phyloP scores from a whole-genome alignment of 495 filamentous ascomycete genomes.

The Clavariopsis aquatica region DNA sequence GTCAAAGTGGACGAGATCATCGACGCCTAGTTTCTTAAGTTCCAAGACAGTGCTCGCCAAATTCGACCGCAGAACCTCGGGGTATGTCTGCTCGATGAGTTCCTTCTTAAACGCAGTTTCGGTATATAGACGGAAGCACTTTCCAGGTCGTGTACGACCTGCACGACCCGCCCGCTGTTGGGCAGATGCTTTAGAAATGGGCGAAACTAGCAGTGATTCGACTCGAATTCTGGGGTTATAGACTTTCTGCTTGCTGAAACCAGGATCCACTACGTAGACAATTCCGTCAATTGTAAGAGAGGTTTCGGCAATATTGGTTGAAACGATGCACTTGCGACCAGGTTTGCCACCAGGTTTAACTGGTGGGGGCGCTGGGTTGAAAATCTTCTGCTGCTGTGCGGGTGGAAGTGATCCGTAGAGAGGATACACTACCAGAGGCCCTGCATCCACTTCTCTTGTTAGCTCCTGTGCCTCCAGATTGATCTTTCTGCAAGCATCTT shows the following conservation, averaged over 20 bases:
- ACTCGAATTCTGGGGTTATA: slow-evolving; percentile 97
- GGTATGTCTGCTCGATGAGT: slow-evolving; percentile 93
- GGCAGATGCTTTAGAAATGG: slow-evolving; percentile 97
- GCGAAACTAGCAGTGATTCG: slow-evolving; percentile 91
- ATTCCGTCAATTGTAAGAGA: slow-evolving; percentile 98
- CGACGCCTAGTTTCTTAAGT: slow-evolving; percentile 93
- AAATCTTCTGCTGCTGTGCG: slow-evolving; percentile 89
- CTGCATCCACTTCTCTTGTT: slow-evolving; percentile 82
- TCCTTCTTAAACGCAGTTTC: slow-evolving; percentile 97
- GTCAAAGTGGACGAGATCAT: slow-evolving; percentile 97
- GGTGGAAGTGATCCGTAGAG: slow-evolving; percentile 94
- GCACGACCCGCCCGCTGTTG: slow-evolving; percentile 98
- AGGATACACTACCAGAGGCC: slow-evolving; percentile 85
- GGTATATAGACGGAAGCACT: slow-evolving; percentile 96
- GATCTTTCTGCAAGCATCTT: slow-evolving; percentile 92
- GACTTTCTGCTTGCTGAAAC: slow-evolving; percentile 99
- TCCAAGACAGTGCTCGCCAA: slow-evolving; percentile 92
- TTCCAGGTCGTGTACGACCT: slow-evolving; percentile 94
- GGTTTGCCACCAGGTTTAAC: slow-evolving; percentile 73
- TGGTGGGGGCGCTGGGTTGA: slow-evolving; percentile 80
- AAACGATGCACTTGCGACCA: slow-evolving; percentile 91
- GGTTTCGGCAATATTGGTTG: slow-evolving; percentile 98
- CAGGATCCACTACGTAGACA: slow-evolving; percentile 97
- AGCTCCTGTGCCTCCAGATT: slow-evolving; percentile 87
- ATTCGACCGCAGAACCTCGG: slow-evolving; percentile 93